Conservation (phyloP, 2,329 filamentous ascomycete genomes). For the Xylariaceae sp. region DNA sequence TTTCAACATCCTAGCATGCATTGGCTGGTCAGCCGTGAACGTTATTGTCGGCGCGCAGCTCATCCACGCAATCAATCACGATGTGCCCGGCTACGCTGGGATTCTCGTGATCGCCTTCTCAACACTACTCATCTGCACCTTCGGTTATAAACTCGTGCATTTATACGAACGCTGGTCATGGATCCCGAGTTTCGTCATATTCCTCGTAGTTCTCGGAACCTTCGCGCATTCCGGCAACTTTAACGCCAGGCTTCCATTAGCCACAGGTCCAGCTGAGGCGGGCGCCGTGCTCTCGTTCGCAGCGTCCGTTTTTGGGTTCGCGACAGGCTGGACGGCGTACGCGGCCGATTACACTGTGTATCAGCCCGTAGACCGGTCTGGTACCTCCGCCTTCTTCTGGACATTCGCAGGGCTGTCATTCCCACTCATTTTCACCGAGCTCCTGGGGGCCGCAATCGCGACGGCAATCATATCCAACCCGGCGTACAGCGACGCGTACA, state of each 20-base stretch:
- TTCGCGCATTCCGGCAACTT: slow-evolving; percentile 74
- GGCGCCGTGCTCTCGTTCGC: slow-evolving; percentile 70
- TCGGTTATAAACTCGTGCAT: slow-evolving; percentile 79
- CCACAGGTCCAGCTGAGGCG: slow-evolving; percentile 63
- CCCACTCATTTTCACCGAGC: slow-evolving; percentile 75
- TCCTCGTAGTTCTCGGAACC: slow-evolving; percentile 72
- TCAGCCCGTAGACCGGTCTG: slow-evolving; percentile 68
- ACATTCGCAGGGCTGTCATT: slow-evolving; percentile 74
- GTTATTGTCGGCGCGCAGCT: slow-evolving; percentile 81
- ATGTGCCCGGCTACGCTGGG: slow-evolving; percentile 75
- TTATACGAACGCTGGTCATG: slow-evolving; percentile 77
- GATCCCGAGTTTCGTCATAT: slow-evolving; percentile 76
- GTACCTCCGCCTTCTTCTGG: slow-evolving; percentile 69
- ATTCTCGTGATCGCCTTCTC: slow-evolving; percentile 75
- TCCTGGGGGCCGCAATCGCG: slow-evolving; percentile 74
- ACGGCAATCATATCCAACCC: slow-evolving; percentile 65
- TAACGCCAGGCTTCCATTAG: slow-evolving; percentile 62
- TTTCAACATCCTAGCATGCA: slow-evolving; percentile 73
- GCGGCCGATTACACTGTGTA: slow-evolving; percentile 84
- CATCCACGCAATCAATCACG: slow-evolving; percentile 73
- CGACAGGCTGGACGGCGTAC: slow-evolving; percentile 76
- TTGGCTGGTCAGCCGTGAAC: slow-evolving; percentile 81
- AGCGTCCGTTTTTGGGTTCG: slow-evolving; percentile 70
- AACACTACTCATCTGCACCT: slow-evolving; percentile 74
- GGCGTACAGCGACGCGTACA: slow-evolving; percentile 62